A percentile compares a stretch with the other conserved stretches of the same genome.
phyloP scores from a whole-genome alignment of 176 grass and related monocot species.

The Rhynchospora breviuscula region DNA sequence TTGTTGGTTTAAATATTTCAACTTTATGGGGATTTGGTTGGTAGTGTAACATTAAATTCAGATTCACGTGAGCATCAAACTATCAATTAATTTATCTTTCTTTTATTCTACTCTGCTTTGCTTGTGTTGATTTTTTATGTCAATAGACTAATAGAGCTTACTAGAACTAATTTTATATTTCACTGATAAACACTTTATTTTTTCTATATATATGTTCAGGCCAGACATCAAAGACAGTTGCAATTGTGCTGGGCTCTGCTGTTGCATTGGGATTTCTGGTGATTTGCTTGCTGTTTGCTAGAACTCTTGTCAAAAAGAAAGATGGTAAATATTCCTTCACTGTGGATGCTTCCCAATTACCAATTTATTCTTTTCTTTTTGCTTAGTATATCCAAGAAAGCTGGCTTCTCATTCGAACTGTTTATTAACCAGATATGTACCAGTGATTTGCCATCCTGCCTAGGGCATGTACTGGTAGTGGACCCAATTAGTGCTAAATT shows the following conservation, averaged over 20 bases:
- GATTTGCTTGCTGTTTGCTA: slow-evolving; percentile 92
- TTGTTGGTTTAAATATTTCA: background rate
- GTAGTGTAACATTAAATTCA: slow-evolving; percentile 3
- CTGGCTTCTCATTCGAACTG: background rate
- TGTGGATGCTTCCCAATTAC: background rate
- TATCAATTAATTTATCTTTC: background rate
- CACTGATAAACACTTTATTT: slow-evolving; percentile 2
- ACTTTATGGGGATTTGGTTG: slow-evolving; percentile 17
- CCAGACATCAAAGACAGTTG: slow-evolving; percentile 86
- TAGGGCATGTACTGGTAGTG: slow-evolving; percentile 16
- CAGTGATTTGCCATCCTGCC: slow-evolving; percentile 4
- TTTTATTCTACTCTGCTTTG: background rate
- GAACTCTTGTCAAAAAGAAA: slow-evolving; percentile 76
- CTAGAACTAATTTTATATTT: background rate
- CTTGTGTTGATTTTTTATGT: background rate
- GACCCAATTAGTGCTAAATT: background rate
- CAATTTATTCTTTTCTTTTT: background rate
- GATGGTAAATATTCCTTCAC: slow-evolving; percentile 51
- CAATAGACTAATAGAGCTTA: background rate
- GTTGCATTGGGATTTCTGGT: slow-evolving; percentile 79
- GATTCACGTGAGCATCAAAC: slow-evolving; percentile 12
- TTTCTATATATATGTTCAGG: slow-evolving; percentile 39
- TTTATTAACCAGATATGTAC: background rate
- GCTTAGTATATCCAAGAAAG: background rate
- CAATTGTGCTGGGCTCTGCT: slow-evolving; percentile 90